Conservation (phyloP, 1,284 basidiomycete genomes). For the Volvariella surrecta region DNA sequence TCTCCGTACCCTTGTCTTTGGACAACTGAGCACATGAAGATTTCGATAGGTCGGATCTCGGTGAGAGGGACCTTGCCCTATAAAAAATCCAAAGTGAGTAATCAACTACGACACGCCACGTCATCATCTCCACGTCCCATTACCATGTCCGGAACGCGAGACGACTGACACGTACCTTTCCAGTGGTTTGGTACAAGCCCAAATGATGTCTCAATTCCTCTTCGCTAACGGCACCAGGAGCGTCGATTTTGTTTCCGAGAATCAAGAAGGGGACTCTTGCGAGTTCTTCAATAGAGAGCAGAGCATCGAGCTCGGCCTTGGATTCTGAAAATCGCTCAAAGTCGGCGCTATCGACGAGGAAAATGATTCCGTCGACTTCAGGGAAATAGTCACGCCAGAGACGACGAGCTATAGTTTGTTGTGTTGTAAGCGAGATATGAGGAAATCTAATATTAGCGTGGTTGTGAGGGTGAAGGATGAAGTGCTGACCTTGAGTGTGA, state of each 20-base stretch:
- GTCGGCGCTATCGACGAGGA: constrained; percentile 97
- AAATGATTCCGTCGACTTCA: constrained; percentile 98
- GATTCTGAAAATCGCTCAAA: constrained; percentile 94
- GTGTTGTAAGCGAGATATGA: not conserved
- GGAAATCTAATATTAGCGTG: constrained; percentile 6
- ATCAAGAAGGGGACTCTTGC: constrained; percentile 97
- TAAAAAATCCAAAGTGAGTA: no score
- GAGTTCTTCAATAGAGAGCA: constrained; percentile 91
- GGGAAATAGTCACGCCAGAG: constrained; percentile 99
- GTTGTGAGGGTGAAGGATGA: constrained; percentile 4
- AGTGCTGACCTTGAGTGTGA: constrained; percentile 81
- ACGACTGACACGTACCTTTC: constrained; percentile 63
- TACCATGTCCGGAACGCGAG: not conserved
- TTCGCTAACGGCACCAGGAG: constrained; percentile 95
- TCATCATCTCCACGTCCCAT: constrained; percentile 1
- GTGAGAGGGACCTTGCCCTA: constrained; percentile 95
- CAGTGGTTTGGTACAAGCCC: constrained; percentile 97
- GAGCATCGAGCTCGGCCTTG: constrained; percentile 94
- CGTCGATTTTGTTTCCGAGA: constrained; percentile 99
- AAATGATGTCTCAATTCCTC: constrained; percentile 95
- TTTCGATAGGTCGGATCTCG: constrained; percentile 97
- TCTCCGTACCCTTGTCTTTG: constrained; percentile 99
- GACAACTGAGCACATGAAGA: constrained; percentile 99
- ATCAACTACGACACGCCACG: not conserved
- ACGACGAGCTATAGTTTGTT: constrained; percentile 65